phyloP scores from a whole-genome alignment of 1,284 basidiomycete genomes.

The Rhodotorula glutinis region DNA sequence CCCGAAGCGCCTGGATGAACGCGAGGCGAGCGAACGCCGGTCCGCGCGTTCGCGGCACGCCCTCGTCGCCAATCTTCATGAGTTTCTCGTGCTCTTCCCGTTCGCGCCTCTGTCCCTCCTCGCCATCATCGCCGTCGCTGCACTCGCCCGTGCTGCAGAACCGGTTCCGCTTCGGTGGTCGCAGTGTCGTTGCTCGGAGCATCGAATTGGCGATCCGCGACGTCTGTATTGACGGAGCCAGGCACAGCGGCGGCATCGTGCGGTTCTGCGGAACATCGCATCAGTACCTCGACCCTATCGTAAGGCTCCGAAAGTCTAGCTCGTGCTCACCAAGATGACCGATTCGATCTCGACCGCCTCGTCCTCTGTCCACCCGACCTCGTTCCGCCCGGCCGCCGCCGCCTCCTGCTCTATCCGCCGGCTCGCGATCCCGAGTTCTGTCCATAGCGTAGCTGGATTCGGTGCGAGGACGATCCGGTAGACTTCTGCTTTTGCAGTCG shows the following conservation, averaged over 20 bases:
- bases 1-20: slow-evolving; percentile 43
- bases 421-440: slow-evolving; percentile 38
- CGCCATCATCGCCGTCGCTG: slow-evolving; percentile 24
- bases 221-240: slow-evolving; percentile 41
- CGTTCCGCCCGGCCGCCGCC: slow-evolving; percentile 17
- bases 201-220: slow-evolving; percentile 43
- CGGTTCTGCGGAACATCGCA: slow-evolving; percentile 26
- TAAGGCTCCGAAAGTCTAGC: too few species aligned
- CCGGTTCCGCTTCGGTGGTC: slow-evolving; percentile 38
- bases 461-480: slow-evolving; percentile 44
- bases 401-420: slow-evolving; percentile 19
- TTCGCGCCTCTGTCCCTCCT: slow-evolving; percentile 24
- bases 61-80: slow-evolving; percentile 39
- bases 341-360: slow-evolving; percentile 41
- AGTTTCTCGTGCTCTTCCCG: slow-evolving; percentile 35
- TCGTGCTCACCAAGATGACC: slow-evolving; percentile 36
- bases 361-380: slow-evolving; percentile 34
- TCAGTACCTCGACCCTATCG: not conserved
- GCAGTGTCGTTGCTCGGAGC: slow-evolving; percentile 39
- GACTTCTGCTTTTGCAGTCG: slow-evolving; percentile 31
- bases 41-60: slow-evolving; percentile 30
- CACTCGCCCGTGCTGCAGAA: slow-evolving; percentile 27
- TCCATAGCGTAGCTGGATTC: slow-evolving; percentile 42
- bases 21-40: slow-evolving; percentile 42
- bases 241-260: slow-evolving; percentile 41